These are phyloP conservation scores for Leucoagaricus sp. DNA, from an alignment of 1,284 basidiomycete species.

Conservation along the genomic window DNA sequence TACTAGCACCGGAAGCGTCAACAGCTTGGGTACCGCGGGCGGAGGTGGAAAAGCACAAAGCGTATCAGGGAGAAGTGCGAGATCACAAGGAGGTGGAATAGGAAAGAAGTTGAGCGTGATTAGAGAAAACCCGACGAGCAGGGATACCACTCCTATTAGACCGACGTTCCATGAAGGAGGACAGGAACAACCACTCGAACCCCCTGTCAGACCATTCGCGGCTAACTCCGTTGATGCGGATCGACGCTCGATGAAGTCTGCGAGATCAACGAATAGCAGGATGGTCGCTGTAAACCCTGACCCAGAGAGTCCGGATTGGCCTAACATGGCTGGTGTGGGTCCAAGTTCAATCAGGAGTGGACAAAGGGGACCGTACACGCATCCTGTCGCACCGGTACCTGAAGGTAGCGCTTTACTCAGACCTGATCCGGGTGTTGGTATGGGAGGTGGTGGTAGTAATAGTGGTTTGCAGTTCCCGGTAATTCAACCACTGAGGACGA, in stretches of 20 bases:
- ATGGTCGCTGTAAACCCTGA: constrained; percentile 13
- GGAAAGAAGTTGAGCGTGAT: constrained; percentile 37
- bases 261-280: constrained; percentile 7
- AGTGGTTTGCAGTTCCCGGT: neutral
- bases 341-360: too few species aligned
- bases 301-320: constrained; percentile 8
- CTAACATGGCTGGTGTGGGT: neutral
- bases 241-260: constrained; percentile 11
- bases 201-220: constrained; percentile 14
- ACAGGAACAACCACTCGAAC: constrained; percentile 11
- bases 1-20: constrained; percentile 16
- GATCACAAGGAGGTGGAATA: constrained; percentile 19
- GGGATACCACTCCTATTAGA: constrained; percentile 29
- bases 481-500: constrained; percentile 1
- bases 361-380: too few species aligned
- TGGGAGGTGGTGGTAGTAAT: neutral
- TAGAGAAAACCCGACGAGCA: constrained; percentile 35
- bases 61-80: constrained; percentile 20
- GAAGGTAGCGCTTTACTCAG: neutral
- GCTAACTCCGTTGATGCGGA: constrained; percentile 17
- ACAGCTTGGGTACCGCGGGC: constrained; percentile 18
- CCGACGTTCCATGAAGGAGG: constrained; percentile 13
- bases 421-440: neutral
- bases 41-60: constrained; percentile 17
- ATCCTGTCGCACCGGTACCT: too few species aligned